These are phyloP conservation scores for Albophoma yamanashiensis DNA, from an alignment of 2,329 filamentous ascomycete species.

Conservation along the genomic window DNA sequence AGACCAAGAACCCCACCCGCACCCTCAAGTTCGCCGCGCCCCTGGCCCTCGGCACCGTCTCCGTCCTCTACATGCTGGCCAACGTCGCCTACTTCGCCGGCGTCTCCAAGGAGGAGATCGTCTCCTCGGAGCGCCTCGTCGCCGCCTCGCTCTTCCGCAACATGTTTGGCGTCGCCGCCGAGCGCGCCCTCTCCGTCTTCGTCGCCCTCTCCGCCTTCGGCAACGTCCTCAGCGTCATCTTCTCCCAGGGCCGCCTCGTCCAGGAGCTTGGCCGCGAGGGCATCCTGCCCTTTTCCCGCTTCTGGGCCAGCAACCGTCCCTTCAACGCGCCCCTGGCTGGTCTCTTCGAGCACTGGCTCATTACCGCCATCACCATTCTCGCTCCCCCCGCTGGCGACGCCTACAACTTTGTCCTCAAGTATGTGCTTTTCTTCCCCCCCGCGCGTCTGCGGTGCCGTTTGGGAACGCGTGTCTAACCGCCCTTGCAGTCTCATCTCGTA, in stretches of 20 bases:
- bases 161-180: slow-evolving; percentile 41
- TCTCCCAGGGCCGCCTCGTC: slow-evolving; percentile 55
- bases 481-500: slow-evolving; percentile 47
- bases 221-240: slow-evolving; percentile 57
- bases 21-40: slow-evolving; percentile 58
- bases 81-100: slow-evolving; percentile 59
- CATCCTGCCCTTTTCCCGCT: slow-evolving; percentile 49
- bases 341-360: slow-evolving; percentile 53
- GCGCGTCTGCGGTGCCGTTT: not conserved
- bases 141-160: slow-evolving; percentile 46
- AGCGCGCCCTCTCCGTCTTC: slow-evolving; percentile 51
- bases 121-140: slow-evolving; percentile 38
- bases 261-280: slow-evolving; percentile 58
- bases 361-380: slow-evolving; percentile 54
- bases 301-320: slow-evolving; percentile 55
- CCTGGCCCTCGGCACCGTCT: slow-evolving; percentile 45
- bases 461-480: not conserved
- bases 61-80: slow-evolving; percentile 53
- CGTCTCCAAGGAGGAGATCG: slow-evolving; percentile 41
- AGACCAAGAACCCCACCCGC: slow-evolving; percentile 53
- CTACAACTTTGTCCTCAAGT: slow-evolving; percentile 53
- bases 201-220: slow-evolving; percentile 58
- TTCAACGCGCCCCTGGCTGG: slow-evolving; percentile 52
- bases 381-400: slow-evolving; percentile 57
- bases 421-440: slow-evolving; percentile 13